These are phyloP conservation scores for Globisporangium mamillatum DNA, from an alignment of 352 stramenopile species.

Conservation along the genomic window DNA sequence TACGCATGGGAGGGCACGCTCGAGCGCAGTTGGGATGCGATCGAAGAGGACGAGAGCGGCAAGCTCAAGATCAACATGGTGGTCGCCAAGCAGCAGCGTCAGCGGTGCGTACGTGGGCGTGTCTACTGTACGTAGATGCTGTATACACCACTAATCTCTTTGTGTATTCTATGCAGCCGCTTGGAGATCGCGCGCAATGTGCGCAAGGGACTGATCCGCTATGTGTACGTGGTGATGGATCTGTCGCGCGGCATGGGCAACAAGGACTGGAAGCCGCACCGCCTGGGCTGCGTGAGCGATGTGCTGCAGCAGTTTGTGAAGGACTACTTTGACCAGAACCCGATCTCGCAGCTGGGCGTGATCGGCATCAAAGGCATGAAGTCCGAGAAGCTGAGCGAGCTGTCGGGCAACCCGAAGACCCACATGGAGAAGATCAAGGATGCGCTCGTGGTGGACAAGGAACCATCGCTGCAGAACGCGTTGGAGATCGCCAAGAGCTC, in stretches of 20 bases:
- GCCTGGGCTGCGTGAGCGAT: slow-evolving; percentile 56
- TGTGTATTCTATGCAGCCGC: slow-evolving; percentile 28
- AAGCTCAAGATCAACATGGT: slow-evolving; percentile 73
- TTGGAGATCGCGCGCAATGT: slow-evolving; percentile 84
- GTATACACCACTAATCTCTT: background rate
- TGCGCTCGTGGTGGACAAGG: slow-evolving; percentile 67
- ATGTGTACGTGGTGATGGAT: slow-evolving; percentile 84
- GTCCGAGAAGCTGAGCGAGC: slow-evolving; percentile 89
- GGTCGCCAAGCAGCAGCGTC: slow-evolving; percentile 66
- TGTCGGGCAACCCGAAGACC: slow-evolving; percentile 86
- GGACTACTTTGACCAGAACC: slow-evolving; percentile 95
- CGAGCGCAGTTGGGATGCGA: slow-evolving; percentile 84
- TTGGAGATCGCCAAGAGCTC: slow-evolving; percentile 86
- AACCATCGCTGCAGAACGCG: slow-evolving; percentile 90
- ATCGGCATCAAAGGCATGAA: slow-evolving; percentile 89
- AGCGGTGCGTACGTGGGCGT: slow-evolving; percentile 42
- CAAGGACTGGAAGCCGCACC: slow-evolving; percentile 88
- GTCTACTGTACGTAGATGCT: background rate
- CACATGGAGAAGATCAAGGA: slow-evolving; percentile 82
- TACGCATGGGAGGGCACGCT: slow-evolving; percentile 85
- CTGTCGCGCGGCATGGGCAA: slow-evolving; percentile 82
- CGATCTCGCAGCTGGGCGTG: slow-evolving; percentile 90
- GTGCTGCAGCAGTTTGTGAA: slow-evolving; percentile 85
- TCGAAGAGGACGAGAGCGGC: slow-evolving; percentile 80
- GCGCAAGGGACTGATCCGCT: slow-evolving; percentile 82